Conservation (phyloP, 495 filamentous ascomycete species). For the Corynascus novoguineensis region DNA sequence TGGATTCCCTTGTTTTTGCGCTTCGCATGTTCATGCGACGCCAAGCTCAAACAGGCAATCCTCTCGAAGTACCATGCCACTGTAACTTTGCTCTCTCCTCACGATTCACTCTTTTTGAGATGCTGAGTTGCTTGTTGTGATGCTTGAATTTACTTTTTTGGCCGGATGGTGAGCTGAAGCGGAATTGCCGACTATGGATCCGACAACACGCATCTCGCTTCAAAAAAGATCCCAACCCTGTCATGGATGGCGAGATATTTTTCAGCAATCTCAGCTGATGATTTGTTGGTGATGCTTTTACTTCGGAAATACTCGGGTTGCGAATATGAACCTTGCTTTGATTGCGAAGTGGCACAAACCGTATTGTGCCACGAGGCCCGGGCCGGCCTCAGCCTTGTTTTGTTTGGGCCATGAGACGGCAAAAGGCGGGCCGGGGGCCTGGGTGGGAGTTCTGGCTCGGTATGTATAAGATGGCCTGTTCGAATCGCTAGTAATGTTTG, state of each 20-base stretch:
- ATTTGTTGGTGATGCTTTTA: not conserved
- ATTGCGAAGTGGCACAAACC: constrained; percentile 1
- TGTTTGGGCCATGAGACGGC: constrained; percentile 1
- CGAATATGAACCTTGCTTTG: not conserved
- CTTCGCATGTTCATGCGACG: no score
- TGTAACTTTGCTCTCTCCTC: not conserved
- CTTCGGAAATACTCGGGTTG: constrained; percentile 4
- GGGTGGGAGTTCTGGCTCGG: not conserved
- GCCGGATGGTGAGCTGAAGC: not conserved
- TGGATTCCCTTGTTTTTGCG: no score
- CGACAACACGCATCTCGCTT: constrained; percentile 6
- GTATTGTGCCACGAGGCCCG: constrained; percentile 4
- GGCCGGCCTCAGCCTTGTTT: not conserved
- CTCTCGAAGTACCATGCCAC: no score
- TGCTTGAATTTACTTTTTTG: not conserved
- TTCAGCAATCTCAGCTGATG: not conserved
- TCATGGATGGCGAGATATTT: not conserved
- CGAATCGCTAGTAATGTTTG: not conserved
- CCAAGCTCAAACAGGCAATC: no score
- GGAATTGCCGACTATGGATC: not conserved
- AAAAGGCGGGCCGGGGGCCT: not conserved
- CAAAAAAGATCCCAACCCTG: not conserved
- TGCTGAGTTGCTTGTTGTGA: not conserved
- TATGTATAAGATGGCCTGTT: constrained; percentile 2
- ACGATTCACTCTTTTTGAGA: not conserved